Evolutionary conservation across 208 protist genomes (phyloP), one percentile per base, ranked within the genome.

Genomic region (Vickermania ingenoplastis): DNA sequence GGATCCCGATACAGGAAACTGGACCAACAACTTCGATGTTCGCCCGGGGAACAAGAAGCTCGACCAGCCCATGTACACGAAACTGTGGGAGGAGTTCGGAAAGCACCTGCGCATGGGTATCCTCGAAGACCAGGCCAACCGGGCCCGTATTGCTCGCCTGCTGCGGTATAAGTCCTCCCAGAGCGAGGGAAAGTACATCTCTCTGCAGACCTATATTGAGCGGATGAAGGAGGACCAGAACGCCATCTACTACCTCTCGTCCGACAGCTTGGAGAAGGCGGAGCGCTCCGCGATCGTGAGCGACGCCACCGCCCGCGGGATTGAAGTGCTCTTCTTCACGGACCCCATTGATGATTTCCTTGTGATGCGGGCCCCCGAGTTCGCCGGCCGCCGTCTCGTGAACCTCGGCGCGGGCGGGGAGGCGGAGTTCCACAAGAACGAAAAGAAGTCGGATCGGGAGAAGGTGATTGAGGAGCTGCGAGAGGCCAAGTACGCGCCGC

Each of bases 331-430:
- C 14, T 96, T 79, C 65, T 92, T 99, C 86, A 92, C 77, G 21
- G 98, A 99, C 23, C 83, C 97, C 22, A 96, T 99, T 52, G 98
- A 99, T 73, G 98, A 99, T 81, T 99, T 99, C 68, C 71, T 95
- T 17, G 70, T 99, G 14, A 67, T 68, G 54, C 81, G 96, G 54
- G 51, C 99, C 7, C 78, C 75, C 23, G 97, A 99, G 63, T 99
- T 96, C 73, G 84, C 95, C 0, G 91, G 79, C 22, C 97, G 98
- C 71, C 94, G 98, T 60, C 75, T 99, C 25, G 71, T 97, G 53
- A 98, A 98, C 80, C 75, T 99, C 26, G 89, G 95, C 31, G 98
- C 98, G 81, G 97, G 99, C 61, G 92, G 80, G 51, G 71, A 97
- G 14, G 36, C 36, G 17, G 36, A 45, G 36, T 45, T 45, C 17